Evolutionary conservation across 1,284 basidiomycete genomes (phyloP).

Genomic region (Mycosarcoma mackinlayi): DNA sequence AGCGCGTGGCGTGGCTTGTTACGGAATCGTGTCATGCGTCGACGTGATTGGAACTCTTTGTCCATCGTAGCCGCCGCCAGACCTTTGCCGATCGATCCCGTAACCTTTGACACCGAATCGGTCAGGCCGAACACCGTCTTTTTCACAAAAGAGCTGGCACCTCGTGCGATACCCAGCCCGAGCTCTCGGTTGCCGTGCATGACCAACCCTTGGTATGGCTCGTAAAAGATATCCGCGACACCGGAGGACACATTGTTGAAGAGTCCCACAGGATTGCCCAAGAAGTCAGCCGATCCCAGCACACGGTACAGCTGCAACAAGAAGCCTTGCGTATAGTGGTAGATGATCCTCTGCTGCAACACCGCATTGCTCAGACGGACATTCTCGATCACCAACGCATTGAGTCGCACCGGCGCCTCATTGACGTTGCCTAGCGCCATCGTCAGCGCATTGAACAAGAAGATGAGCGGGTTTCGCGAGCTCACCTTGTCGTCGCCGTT

Average conservation of each 20-base stretch:
- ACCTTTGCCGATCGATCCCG: slow-evolving; percentile 96
- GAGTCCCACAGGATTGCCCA: slow-evolving; percentile 84
- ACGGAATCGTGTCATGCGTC: slow-evolving; percentile 86
- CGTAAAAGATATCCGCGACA: slow-evolving; percentile 98
- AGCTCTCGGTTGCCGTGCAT: slow-evolving; percentile 97
- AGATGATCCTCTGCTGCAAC: slow-evolving; percentile 83
- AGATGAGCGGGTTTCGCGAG: slow-evolving; percentile 83
- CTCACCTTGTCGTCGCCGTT: slow-evolving; percentile 80
- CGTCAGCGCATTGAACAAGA: slow-evolving; percentile 91
- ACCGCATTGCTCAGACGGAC: slow-evolving; percentile 88
- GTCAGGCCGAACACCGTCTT: slow-evolving; percentile 97
- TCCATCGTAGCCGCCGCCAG: slow-evolving; percentile 96
- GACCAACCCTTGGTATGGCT: slow-evolving; percentile 96
- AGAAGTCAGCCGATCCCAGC: slow-evolving; percentile 93
- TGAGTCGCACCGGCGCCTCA: slow-evolving; percentile 94
- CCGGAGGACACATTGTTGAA: slow-evolving; percentile 99
- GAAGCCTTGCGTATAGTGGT: slow-evolving; percentile 95
- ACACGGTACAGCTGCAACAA: slow-evolving; percentile 95
- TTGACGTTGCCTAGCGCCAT: slow-evolving; percentile 99
- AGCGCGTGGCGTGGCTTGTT: slow-evolving; percentile 97
- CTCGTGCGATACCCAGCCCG: slow-evolving; percentile 96
- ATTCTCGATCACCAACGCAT: slow-evolving; percentile 93
- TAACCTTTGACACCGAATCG: slow-evolving; percentile 96
- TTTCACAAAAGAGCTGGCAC: slow-evolving; percentile 92
- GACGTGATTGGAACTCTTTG: slow-evolving; percentile 89